Conservation (phyloP, 768 basidiomycete species). For the Mycena latifolia region DNA sequence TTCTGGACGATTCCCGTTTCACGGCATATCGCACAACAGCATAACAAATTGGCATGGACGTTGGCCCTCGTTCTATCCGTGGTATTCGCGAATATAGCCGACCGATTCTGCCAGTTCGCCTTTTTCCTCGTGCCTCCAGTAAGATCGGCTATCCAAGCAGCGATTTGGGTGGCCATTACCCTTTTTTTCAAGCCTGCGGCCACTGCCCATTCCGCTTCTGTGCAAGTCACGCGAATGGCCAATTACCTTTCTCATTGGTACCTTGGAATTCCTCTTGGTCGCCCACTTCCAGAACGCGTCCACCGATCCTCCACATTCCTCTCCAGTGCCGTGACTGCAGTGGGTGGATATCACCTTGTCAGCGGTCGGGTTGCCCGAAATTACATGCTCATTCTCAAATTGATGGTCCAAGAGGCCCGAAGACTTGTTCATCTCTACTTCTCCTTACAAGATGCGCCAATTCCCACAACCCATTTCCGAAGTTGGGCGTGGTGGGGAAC, state of each 20-base stretch:
- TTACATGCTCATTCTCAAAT: conserved; percentile 24
- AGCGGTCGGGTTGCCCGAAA: conserved; percentile 30
- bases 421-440: neutral
- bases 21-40: conserved; percentile 19
- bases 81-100: conserved; percentile 21
- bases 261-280: conserved; percentile 12
- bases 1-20: conserved; percentile 17
- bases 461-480: conserved; percentile 18
- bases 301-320: conserved; percentile 15
- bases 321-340: conserved; percentile 16
- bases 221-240: neutral
- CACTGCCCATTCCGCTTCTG: conserved; percentile 4
- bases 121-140: conserved; percentile 12
- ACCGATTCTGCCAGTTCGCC: conserved; percentile 16
- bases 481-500: conserved; percentile 20
- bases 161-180: conserved; percentile 3
- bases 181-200: conserved; percentile 8
- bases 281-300: conserved; percentile 5
- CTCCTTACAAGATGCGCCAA: neutral
- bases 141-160: neutral
- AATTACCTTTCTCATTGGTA: conserved; percentile 20
- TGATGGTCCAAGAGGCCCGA: neutral
- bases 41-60: conserved; percentile 22
- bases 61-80: conserved; percentile 17
- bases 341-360: conserved; percentile 27